Evolutionary conservation across 2,329 filamentous ascomycete species (phyloP).

Genomic region (Fusarium subglutinans): DNA sequence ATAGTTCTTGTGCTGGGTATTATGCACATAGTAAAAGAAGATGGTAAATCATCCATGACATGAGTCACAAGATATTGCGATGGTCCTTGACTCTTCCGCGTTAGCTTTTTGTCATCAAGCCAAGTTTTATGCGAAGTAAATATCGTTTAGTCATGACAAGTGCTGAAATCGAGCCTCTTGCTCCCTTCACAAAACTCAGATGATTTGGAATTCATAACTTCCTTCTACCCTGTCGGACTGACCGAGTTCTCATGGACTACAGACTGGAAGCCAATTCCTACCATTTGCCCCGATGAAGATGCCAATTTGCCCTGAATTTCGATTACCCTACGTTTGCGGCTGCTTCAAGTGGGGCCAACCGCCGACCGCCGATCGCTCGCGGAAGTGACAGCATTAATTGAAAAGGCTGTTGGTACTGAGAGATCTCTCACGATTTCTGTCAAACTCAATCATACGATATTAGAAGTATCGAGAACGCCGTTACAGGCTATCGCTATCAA

Average conservation of each 20-base stretch:
- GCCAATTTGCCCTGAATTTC: no score
- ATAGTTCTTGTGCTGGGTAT: background rate
- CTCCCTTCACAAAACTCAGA: background rate
- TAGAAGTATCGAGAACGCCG: no score
- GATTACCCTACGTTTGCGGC: background rate
- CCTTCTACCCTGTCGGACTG: rapidly evolving
- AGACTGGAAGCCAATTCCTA: rapidly evolving
- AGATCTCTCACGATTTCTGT: background rate
- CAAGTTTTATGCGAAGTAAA: rapidly evolving
- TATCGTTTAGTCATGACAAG: no score
- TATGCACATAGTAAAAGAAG: rapidly evolving
- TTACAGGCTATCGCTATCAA: background rate
- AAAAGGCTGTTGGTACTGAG: no score
- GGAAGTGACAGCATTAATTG: background rate
- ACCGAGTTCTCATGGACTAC: rapidly evolving
- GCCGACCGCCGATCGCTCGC: background rate
- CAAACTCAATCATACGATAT: background rate
- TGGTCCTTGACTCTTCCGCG: rapidly evolving
- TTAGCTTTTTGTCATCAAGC: rapidly evolving
- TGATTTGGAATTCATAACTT: rapidly evolving
- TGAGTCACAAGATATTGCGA: rapidly evolving
- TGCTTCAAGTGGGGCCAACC: background rate
- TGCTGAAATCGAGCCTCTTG: no score
- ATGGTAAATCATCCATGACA: rapidly evolving
- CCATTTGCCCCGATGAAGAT: background rate